Evolutionary conservation across 495 filamentous ascomycete genomes (phyloP).

Genomic region (Paragyromitra xinjiangensis): DNA sequence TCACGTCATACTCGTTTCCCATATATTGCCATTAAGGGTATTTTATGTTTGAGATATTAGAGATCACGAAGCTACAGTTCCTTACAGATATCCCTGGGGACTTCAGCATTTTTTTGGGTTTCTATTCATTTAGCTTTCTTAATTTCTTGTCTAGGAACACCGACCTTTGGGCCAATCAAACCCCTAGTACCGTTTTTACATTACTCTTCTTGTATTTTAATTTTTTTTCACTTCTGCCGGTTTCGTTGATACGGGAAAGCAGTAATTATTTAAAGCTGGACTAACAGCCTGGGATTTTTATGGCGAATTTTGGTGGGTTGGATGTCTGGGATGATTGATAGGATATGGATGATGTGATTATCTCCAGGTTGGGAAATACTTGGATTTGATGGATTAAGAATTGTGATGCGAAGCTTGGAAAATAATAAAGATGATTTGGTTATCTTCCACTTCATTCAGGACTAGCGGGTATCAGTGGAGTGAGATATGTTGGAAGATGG

Average conservation of each 20-base stretch:
- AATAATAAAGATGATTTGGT: conserved; percentile 13
- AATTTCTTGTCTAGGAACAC: not conserved
- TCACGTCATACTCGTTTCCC: not conserved
- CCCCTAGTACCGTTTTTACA: not conserved
- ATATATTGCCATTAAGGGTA: conserved; percentile 17
- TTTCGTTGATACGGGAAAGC: not conserved
- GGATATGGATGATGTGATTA: not conserved
- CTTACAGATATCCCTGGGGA: not conserved
- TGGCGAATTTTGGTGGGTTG: conserved; percentile 5
- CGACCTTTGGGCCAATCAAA: not conserved
- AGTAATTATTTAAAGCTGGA: not conserved
- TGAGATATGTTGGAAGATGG: no score
- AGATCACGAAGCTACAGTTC: conserved; percentile 3
- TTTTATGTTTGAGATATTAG: conserved; percentile 3
- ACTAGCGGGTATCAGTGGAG: not conserved
- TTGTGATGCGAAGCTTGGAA: conserved; percentile 9
- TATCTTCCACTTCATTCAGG: conserved; percentile 4
- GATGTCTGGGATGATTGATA: not conserved
- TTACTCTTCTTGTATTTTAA: conserved; percentile 35
- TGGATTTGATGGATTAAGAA: not conserved
- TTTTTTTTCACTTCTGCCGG: not conserved
- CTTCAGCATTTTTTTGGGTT: not conserved
- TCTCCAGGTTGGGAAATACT: conserved; percentile 5
- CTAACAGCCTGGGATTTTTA: not conserved
- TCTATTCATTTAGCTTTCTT: not conserved